A percentile compares a stretch with the other conserved stretches of the same genome.
These are phyloP conservation scores for Tricholoma sp. DNA, from an alignment of 768 basidiomycete genomes.

Conservation along the genomic window DNA sequence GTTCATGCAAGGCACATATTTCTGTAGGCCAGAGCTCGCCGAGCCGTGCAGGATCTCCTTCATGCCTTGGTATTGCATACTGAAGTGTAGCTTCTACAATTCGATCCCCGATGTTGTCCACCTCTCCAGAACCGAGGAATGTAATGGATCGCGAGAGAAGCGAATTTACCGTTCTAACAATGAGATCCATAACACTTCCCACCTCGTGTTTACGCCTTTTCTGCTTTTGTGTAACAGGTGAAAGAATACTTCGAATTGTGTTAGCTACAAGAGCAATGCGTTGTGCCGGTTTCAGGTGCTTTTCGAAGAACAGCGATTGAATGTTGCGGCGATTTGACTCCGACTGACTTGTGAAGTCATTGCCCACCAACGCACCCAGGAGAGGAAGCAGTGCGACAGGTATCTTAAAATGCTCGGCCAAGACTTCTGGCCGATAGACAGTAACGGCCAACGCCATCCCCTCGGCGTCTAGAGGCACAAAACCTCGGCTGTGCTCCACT, in stretches of 20 bases:
- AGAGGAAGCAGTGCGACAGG: conserved; percentile 72
- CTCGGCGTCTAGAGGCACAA: conserved; percentile 49
- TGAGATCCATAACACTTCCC: conserved; percentile 72
- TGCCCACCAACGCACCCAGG: conserved; percentile 73
- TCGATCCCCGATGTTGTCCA: conserved; percentile 58
- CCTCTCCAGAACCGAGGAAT: conserved; percentile 55
- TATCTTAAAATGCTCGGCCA: conserved; percentile 63
- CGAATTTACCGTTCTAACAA: conserved; percentile 59
- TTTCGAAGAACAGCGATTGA: conserved; percentile 66
- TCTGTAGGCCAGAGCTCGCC: conserved; percentile 49
- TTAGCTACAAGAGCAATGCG: conserved; percentile 63
- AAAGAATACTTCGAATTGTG: conserved; percentile 51
- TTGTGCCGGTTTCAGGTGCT: conserved; percentile 48
- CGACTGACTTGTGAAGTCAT: conserved; percentile 63
- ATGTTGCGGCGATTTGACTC: conserved; percentile 44
- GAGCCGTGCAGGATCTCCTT: conserved; percentile 32
- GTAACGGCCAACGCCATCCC: conserved; percentile 48
- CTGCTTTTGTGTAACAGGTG: conserved; percentile 41
- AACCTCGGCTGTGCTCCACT: conserved; percentile 26
- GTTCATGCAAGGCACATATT: conserved; percentile 59
- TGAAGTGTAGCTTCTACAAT: conserved; percentile 72
- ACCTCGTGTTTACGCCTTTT: conserved; percentile 50
- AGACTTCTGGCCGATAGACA: conserved; percentile 53
- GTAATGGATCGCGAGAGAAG: conserved; percentile 46
- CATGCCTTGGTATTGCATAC: conserved; percentile 66